Evolutionary conservation across 2,329 filamentous ascomycete genomes (phyloP).

Genomic region (Ophiostoma novo-ulmi): DNA sequence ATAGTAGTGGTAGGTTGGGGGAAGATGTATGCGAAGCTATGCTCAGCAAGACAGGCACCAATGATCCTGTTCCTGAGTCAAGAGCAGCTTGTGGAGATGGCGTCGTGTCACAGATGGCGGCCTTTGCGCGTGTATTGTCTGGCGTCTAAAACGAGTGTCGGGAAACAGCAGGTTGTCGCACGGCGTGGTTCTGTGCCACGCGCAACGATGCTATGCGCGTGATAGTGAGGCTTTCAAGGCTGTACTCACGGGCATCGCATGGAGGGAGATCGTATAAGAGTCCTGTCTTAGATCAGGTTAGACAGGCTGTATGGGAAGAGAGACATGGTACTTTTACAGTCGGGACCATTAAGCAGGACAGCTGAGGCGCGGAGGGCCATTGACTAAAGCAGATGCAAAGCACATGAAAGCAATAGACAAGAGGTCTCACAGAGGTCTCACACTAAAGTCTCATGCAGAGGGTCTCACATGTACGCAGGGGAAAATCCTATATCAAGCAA

Average conservation of each 20-base stretch:
- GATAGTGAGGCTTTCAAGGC: conserved; percentile 19
- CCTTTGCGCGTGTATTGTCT: not conserved
- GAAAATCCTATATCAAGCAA: not conserved
- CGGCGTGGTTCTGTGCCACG: conserved; percentile 9
- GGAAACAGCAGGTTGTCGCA: conserved; percentile 16
- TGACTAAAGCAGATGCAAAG: not conserved
- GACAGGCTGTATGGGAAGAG: conserved; percentile 16
- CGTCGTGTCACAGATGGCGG: not conserved
- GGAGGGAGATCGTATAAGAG: not conserved
- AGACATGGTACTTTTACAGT: not conserved
- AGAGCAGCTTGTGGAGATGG: not conserved
- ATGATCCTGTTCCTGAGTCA: not conserved
- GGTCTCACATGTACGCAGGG: conserved; percentile 11
- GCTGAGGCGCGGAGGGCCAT: not conserved
- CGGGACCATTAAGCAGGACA: not conserved
- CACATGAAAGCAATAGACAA: not conserved
- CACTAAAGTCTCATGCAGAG: not conserved
- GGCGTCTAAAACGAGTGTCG: not conserved
- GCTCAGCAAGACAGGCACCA: not conserved
- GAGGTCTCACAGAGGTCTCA: not conserved
- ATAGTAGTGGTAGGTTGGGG: not conserved
- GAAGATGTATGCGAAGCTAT: not conserved
- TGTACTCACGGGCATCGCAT: conserved; percentile 18
- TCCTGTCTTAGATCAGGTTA: conserved; percentile 22
- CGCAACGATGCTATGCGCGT: conserved; percentile 19